Evolutionary conservation across 192 early-diverging fungal species (phyloP), one percentile per base, ranked within the genome.

Genomic region (Coemansia reversa): DNA sequence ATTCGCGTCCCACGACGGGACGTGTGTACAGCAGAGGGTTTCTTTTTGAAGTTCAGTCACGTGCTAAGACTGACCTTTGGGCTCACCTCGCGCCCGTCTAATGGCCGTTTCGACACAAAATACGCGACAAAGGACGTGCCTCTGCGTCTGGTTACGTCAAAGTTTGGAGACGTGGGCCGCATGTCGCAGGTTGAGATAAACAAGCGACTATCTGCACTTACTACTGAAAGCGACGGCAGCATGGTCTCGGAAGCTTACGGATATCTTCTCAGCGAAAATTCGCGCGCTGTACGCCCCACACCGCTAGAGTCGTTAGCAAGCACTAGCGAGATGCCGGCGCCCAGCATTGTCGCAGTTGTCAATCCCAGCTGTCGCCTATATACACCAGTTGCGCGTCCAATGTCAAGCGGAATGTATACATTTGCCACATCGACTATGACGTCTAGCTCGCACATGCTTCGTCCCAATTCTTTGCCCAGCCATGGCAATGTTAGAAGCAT

Each of bases 141-240:
- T 7, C 49, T 80, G 55, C 77, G 77, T 1, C 55, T 80, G 45
- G 77, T 80, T 24, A 80, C 77, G 7, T 75, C 72, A 42, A 80
- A 80, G 63, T 80, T 80, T 63, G 77, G 77, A 50, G 72, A 80
- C 48, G 72, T 80, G 7, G 77, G 77, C 3, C 72, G 71, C 11
- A 64, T 62, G 62, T 80, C 77, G 57, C 77, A 80, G 65, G 77
- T 60, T 18, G 77, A 80, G 16, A 80, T 80, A 54, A 80, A 80
- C 69, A 70, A 66, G 45, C 60, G 77, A 18, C 47, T 80, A 23
- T 80, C 77, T 9, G 69, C 77, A 16, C 62, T 80, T 24, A 69
- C 77, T 9, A 70, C 72, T 32, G 77, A 80, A 25, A 70, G 69
- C 59, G 77, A 80, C 35, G 69, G 77, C 25, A 52, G 69, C 58